Evolutionary conservation across 345 rosid genomes (phyloP), one percentile per base, ranked within the genome.

Genomic region (Linum usitatissimum): DNA sequence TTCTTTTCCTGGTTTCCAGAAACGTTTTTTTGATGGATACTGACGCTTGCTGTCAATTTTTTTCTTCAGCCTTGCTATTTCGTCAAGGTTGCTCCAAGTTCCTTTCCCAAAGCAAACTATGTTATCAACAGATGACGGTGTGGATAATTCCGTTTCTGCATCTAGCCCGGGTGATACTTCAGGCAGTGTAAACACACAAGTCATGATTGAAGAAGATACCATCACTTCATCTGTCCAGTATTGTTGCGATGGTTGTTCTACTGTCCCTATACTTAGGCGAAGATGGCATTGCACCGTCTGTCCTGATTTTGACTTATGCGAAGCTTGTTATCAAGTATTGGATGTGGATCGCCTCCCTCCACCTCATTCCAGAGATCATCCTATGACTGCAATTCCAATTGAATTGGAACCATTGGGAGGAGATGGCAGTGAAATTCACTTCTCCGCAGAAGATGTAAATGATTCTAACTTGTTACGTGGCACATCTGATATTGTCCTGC

Each of bases 281-380:
- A 87, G 99, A 77, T 93, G 99, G 99, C 99, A 93, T 73, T 93
- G 99, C 73, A 93, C 99, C 30, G 66, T 90, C 58, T 93, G 99
- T 75, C 92, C 97, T 45, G 99, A 93, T 82, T 93, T 93, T 79
- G 99, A 93, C 75, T 76, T 93, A 45, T 93, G 99, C 66, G 99
- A 89, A 83, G 84, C 88, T 60, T 93, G 99, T 70, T 83, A 93
- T 84, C 94, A 86, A 79, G 88, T 78, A 72, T 71, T 84, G 76
- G 91, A 81, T 76, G 84, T 88, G 48, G 95, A 84, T 70, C 79
- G 83, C 68, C 94, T 90, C 69, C 94, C 96, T 45, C 81, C 87
- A 20, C 97, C 97, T 18, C 99, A 93, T 78, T 83, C 96, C 65
- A 82, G 89, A 77, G 96, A 90, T 74, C 99, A 93, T 80, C 88